Evolutionary conservation across 805 yeast genomes (phyloP), one percentile per base, ranked within the genome.

Genomic region (Teunomyces barrocoloradensis): DNA sequence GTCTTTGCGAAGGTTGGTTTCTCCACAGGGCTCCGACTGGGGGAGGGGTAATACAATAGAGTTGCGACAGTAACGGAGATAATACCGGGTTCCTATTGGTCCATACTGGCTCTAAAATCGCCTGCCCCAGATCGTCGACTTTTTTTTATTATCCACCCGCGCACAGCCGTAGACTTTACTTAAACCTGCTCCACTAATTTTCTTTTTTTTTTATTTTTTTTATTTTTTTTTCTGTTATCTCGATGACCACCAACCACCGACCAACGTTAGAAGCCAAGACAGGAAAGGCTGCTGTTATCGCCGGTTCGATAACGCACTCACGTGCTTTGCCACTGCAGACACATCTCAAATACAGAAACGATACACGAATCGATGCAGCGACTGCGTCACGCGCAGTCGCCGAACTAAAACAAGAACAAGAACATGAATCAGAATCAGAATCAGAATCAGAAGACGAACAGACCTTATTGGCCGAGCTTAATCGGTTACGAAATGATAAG

Each of bases 191-290:
- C 4, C 20, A 18, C n/a, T 18, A 0, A 25, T 25, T 25, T 25
- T 25, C 4, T 3, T 9, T 9, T 32, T 32, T 32, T 7, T 32
- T 32, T n/a, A n/a, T 32, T 13, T 13, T 7, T 32, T 1, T 25
- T 25, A 9, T 9, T 25, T 25, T 25, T 9, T 13, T 32, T 32
- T 13, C 13, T 13, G 15, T 32, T 13, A 7, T n/a, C 9, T 3
- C 12, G 21, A 71, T 69, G 74, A 69, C 75, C n/a, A 66, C 74
- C 6, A 72, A 72, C 50, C 75, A 72, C 49, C 58, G 75, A 42
- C 77, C 77, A 6, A 69, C 74, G 5, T 57, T 72, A 30, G 77
- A 72, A 47, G 66, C 70, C 41, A 72, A 72, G 50, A 55, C 67
- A 36, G 76, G 77, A 4, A 64, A 66, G 47, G 60, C 53, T 17